Base-by-base conservation (phyloP, 2,329 filamentous ascomycete genomes). In the Cryphonectria radicalis region DNA sequence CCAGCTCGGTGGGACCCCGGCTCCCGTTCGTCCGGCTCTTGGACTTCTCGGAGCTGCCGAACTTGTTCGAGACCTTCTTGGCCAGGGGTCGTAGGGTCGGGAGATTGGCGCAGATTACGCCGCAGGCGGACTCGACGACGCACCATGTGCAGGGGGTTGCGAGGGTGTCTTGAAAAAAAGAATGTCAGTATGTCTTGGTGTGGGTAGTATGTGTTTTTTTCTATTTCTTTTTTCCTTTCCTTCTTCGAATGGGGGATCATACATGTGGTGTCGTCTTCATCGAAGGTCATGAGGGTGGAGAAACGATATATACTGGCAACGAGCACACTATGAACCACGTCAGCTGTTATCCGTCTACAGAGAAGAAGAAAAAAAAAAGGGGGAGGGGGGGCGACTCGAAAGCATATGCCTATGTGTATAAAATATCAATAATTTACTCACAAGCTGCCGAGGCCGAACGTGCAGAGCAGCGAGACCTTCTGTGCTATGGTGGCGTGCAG, bases 41-140 rank as follows among this genome's bases (percentile, higher is more conserved):
- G 2, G 68, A 64, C 53, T 65, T 70, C 32, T 53, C 22, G 17
- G 67, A 60, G 72, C 70, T 73, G 66, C 70, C 73, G 55, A 73
- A 72, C 42, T 68, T 60, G 59, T 59, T 69, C 19, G 73, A 70
- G 13, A 74, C 43, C 53, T 70, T 69, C 40, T 70, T 50, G 53
- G 73, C 57, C 17, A 74, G 42, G 43, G 81, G 81, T n/a, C 83
- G 82, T 37, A 84, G 78, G 0, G 82, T 83, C 6, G 83, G 83
- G 0, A 83, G 80, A 70, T 82, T 84, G 2, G 80, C 82, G 28
- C 80, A 80, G 71, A 84, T 82, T 42, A 83, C 78, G 67, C 80
- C 82, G 62, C 76, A 76, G 2, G 77, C 74, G 17, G 72, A 72
- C 62, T 82, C 80, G 40, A 81, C 75, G 0, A 80, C 71, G 72